These are phyloP conservation scores for Teratosphaeria destructans DNA, from an alignment of 2,329 filamentous ascomycete genomes.

Conservation along the genomic window DNA sequence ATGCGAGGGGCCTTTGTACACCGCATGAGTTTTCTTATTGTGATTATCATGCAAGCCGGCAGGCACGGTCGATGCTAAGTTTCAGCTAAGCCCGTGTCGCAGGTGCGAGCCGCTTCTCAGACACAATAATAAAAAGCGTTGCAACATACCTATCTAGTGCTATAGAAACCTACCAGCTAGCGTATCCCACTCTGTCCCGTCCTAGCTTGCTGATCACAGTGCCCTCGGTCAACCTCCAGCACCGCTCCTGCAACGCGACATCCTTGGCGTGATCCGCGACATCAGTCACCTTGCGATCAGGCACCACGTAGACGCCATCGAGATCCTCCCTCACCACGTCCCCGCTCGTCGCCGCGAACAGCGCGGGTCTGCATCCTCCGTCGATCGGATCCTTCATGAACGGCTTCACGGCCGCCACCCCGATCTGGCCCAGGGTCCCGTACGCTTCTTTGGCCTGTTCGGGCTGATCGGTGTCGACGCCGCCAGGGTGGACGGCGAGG, in stretches of 20 bases:
- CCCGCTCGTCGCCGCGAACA: constrained; percentile 39
- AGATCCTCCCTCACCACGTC: constrained; percentile 35
- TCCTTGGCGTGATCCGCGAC: constrained; percentile 34
- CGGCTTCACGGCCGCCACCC: constrained; percentile 32
- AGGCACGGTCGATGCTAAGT: neutral
- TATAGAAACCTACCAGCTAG: neutral
- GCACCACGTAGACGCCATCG: constrained; percentile 40
- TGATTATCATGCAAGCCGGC: neutral
- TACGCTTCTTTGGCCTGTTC: constrained; percentile 42
- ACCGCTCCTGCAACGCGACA: constrained; percentile 31
- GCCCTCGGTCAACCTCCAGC: constrained; percentile 38
- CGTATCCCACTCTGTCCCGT: neutral
- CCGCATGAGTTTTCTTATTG: neutral
- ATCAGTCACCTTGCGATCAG: constrained; percentile 38
- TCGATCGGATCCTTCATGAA: constrained; percentile 42
- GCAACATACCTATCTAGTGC: neutral
- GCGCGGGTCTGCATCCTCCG: constrained; percentile 36
- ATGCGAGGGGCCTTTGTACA: neutral
- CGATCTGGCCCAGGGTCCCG: constrained; percentile 36
- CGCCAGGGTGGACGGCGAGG: constrained; percentile 42
- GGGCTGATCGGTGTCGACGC: constrained; percentile 38
- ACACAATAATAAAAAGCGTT: neutral
- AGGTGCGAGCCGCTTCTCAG: neutral
- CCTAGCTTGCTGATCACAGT: constrained; percentile 34
- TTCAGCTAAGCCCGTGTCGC: neutral